Evolutionary conservation across 2,329 filamentous ascomycete species (phyloP).

Genomic region (Stagonosporopsis chrysanthemi): DNA sequence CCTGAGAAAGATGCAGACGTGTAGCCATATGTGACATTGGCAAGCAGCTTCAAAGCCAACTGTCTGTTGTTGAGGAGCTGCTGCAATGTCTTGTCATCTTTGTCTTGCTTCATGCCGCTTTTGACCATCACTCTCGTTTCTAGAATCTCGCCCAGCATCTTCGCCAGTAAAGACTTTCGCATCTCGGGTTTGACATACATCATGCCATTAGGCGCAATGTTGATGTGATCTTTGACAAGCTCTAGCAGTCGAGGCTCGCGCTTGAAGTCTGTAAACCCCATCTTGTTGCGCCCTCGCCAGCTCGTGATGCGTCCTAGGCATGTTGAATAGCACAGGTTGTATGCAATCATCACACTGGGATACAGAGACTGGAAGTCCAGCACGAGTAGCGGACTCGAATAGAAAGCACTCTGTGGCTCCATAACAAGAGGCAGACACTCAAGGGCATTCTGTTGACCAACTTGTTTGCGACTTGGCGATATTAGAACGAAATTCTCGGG

Average conservation of each 20-base stretch:
- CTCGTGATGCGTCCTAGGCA: slow-evolving; percentile 84
- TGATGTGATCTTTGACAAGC: slow-evolving; percentile 83
- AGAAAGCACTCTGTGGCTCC: slow-evolving; percentile 96
- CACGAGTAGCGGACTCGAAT: slow-evolving; percentile 86
- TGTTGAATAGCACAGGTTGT: slow-evolving; percentile 99
- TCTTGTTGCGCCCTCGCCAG: slow-evolving; percentile 92
- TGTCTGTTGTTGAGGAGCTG: slow-evolving; percentile 92
- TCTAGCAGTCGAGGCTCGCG: slow-evolving; percentile 77
- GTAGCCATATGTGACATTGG: slow-evolving; percentile 99
- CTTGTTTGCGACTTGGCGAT: slow-evolving; percentile 89
- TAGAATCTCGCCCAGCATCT: slow-evolving; percentile 95
- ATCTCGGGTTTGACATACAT: slow-evolving; percentile 90
- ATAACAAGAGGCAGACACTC: slow-evolving; percentile 96
- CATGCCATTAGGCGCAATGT: slow-evolving; percentile 94
- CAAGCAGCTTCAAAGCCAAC: slow-evolving; percentile 90
- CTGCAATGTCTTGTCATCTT: slow-evolving; percentile 84
- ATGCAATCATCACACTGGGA: slow-evolving; percentile 97
- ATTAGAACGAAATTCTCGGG: slow-evolving; percentile 92
- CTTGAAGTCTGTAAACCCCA: slow-evolving; percentile 90
- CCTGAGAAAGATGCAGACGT: slow-evolving; percentile 96
- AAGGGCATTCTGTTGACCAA: slow-evolving; percentile 90
- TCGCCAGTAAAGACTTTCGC: slow-evolving; percentile 88
- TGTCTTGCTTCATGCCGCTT: slow-evolving; percentile 92
- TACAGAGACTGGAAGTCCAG: slow-evolving; percentile 97
- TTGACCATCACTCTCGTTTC: slow-evolving; percentile 99